Percentiles rank a stretch among this genome's conserved stretches.
These are phyloP conservation scores for Persicaria tinctoria DNA, from an alignment of 148 eudicot genomes.

Conservation along the genomic window DNA sequence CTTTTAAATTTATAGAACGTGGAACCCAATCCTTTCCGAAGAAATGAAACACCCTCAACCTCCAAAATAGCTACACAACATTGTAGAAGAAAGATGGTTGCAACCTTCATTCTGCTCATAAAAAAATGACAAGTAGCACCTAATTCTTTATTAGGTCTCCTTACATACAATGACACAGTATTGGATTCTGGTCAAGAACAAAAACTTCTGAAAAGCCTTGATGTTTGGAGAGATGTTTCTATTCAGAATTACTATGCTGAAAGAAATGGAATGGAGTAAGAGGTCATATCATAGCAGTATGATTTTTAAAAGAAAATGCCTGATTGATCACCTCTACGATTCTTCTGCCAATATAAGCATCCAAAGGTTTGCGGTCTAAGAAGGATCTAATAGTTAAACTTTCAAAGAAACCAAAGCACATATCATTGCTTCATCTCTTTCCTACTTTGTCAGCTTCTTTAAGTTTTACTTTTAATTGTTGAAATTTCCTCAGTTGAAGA, in stretches of 20 bases:
- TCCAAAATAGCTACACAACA: not conserved
- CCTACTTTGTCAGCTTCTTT: slow-evolving; percentile 4
- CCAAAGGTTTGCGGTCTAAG: not conserved
- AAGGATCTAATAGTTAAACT: not conserved
- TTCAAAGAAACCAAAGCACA: not conserved
- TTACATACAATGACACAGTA: not conserved
- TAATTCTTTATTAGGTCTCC: not conserved
- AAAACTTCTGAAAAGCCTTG: slow-evolving; percentile 3
- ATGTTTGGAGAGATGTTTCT: not conserved
- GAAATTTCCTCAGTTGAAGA: slow-evolving; percentile 50
- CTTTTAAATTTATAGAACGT: not conserved
- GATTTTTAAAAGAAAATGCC: not conserved
- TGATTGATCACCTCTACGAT: slow-evolving; percentile 1
- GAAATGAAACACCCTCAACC: not conserved
- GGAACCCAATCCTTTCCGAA: not conserved
- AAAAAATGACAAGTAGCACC: slow-evolving; percentile 3
- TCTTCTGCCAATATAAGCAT: slow-evolving; percentile 2
- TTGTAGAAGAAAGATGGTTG: not conserved
- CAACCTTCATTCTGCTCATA: not conserved
- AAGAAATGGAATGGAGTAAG: not conserved
- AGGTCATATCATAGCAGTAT: not conserved
- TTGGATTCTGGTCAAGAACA: not conserved
- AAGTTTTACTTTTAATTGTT: not conserved
- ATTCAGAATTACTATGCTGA: not conserved
- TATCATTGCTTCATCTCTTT: slow-evolving; percentile 1